Base-by-base conservation (phyloP, 148 eudicot species). In the Vaccinium darrowii region DNA sequence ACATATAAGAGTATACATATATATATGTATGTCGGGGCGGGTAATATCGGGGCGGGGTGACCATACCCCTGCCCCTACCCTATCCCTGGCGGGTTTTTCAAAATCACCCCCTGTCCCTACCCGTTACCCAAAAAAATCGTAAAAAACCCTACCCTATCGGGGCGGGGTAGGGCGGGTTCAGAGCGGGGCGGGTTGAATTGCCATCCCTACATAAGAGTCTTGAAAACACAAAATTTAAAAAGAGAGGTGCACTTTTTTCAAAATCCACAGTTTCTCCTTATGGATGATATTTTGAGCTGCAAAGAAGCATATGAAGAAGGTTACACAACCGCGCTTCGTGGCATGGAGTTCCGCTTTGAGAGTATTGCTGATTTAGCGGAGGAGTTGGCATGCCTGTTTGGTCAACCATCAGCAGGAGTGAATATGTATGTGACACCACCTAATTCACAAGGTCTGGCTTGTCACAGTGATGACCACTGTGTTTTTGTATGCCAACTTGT, bases 391-490 rank as follows among this genome's bases (percentile, higher is more conserved):
- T 88, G 87, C 76, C 84, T 92, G 23, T 93, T 95, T 91, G 98
- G 98, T 84, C 98, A 93, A 86, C 98, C 98, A 85, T 93, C 98
- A 36, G 90, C 92, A 57, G 98, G 98, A 43, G 95, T 93, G 76
- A 95, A 95, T 84, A 82, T 95, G 88, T 95, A 95, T 85, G 81
- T 95, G 67, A 95, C 98, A 27, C 98, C 98, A 6, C 91, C 94
- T 15, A 87, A 91, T 86, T 91, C 98, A 84, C 98, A 95, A 91
- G 98, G 98, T 25, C 91, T 95, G 86, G 92, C 94, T 81, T 86
- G 98, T 85, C 98, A 95, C 86, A 90, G 76, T 88, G 98, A 95
- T 88, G 98, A 95, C 77, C 98, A 94, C 80, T 95, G 98, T 87
- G 98, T 95, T n/a, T 87, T 95, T 86, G 92, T 95, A 13, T 94